These are phyloP conservation scores for Talaromyces atroroseus DNA, from an alignment of 2,329 filamentous ascomycete genomes.

Conservation along the genomic window DNA sequence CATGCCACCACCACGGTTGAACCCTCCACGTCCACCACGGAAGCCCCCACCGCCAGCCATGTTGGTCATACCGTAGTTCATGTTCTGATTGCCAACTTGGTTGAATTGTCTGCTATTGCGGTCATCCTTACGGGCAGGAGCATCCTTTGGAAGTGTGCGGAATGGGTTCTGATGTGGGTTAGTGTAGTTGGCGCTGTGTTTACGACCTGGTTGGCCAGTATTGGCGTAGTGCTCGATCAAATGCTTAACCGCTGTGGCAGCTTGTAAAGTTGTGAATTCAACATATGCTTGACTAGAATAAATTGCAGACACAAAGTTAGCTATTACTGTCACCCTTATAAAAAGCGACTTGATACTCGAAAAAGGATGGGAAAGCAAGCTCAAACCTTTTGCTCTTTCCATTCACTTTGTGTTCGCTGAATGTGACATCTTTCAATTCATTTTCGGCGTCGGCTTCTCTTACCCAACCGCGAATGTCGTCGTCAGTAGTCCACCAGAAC, in stretches of 20 bases:
- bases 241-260: constrained; percentile 78
- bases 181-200: constrained; percentile 67
- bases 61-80: constrained; percentile 37
- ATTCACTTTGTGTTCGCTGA: constrained; percentile 98
- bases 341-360: background rate
- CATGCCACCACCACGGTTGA: constrained; percentile 40
- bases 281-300: constrained; percentile 65
- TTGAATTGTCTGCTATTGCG: constrained; percentile 47
- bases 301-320: background rate
- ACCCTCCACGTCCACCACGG: constrained; percentile 47
- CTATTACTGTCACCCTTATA: background rate
- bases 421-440: constrained; percentile 86
- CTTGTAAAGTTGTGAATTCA: constrained; percentile 76
- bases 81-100: constrained; percentile 29
- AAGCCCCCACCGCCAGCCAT: constrained; percentile 46
- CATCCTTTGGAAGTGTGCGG: constrained; percentile 84
- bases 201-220: constrained; percentile 56
- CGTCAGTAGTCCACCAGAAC: constrained; percentile 95
- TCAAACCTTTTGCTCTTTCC: constrained; percentile 95
- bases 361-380: constrained; percentile 44
- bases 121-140: constrained; percentile 64
- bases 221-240: constrained; percentile 64
- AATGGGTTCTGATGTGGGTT: constrained; percentile 78
- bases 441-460: constrained; percentile 73
- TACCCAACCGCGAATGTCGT: constrained; percentile 85